Base-by-base conservation (phyloP, 768 basidiomycete species). In the Tephrocybe rancida region DNA sequence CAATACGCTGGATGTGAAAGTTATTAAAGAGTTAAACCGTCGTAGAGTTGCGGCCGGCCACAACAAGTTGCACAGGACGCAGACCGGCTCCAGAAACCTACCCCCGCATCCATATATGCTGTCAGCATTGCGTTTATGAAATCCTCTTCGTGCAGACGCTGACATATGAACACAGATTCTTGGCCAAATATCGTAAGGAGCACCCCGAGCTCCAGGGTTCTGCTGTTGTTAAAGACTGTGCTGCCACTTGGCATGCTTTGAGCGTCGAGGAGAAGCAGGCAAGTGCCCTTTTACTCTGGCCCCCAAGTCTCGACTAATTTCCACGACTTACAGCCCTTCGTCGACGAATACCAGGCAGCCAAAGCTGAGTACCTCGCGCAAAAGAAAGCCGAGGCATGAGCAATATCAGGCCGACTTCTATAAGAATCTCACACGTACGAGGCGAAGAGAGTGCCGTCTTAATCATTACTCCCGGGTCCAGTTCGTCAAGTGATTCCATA, bases 11-110 rank as follows among this genome's bases (percentile, higher is more conserved):
- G 58, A 69, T 19, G 8, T 30, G 0, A 11, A 42, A 2, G 53
- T 69, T 3, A 24, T 74, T 5, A 65, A 44, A 22, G 56, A 61
- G 21, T 61, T 77, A 49, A 77, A 77, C 48, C 64, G 62, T 14
- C 61, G 65, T 10, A 69, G 72, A 5, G 58, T 56, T 35, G 50
- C 48, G 4, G 60, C 59, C 39, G 71, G 71, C 0, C 70, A 68
- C 11, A 21, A 4, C 39, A 67, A 63, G 64, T 1, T 39, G 8
- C 50, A 18, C 26, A 42, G 14, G 39, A 22, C 3, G 24, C 44
- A 25, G 26, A 3, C 35, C 11, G 19, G 18, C 7, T 32, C 35
- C 11, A 13, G 6, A 11, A 46, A 46, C 21, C 16, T 2, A 11
- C 50, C 55, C 2, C 2, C 14, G 13, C 46, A 35, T 21, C 7